Percentiles rank a stretch among this genome's conserved stretches.
These are phyloP conservation scores for Pythium phragmitis DNA, from an alignment of 352 stramenopile genomes.

Conservation along the genomic window DNA sequence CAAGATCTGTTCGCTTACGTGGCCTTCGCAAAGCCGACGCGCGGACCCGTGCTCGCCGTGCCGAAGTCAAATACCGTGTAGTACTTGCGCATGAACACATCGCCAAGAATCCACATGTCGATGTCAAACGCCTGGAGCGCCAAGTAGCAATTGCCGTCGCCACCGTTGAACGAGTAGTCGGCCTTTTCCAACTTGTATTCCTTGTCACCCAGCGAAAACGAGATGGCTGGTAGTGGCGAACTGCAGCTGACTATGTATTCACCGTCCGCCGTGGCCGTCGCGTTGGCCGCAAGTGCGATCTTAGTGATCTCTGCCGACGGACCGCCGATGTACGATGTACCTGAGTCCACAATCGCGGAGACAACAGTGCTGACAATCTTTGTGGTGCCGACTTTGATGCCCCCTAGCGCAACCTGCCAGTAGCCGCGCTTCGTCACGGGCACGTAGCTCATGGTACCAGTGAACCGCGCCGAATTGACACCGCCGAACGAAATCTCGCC, in stretches of 20 bases:
- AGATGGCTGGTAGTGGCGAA: conserved; percentile 83
- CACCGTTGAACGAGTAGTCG: conserved; percentile 93
- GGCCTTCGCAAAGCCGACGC: conserved; percentile 74
- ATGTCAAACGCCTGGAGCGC: conserved; percentile 93
- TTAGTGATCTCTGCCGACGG: conserved; percentile 86
- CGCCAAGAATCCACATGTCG: conserved; percentile 83
- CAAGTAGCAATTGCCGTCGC: conserved; percentile 91
- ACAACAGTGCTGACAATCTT: conserved; percentile 37
- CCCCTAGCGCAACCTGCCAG: conserved; percentile 76
- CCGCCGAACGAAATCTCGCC: conserved; percentile 37
- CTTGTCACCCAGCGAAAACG: conserved; percentile 91
- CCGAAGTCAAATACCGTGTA: conserved; percentile 94
- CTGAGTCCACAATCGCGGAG: conserved; percentile 93
- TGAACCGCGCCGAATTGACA: conserved; percentile 89
- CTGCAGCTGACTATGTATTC: conserved; percentile 95
- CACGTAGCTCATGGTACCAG: conserved; percentile 92
- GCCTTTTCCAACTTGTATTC: conserved; percentile 90
- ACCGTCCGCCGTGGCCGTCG: conserved; percentile 52
- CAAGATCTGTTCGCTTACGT: neutral
- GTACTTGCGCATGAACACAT: conserved; percentile 96
- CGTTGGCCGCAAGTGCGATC: conserved; percentile 84
- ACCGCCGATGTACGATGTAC: conserved; percentile 93
- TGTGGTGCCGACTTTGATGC: conserved; percentile 46
- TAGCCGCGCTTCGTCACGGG: conserved; percentile 60
- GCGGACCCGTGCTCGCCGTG: conserved; percentile 61